Evolutionary conservation across 2,329 filamentous ascomycete species (phyloP), one percentile per base, ranked within the genome.

Genomic region (Claviceps fusiformis): DNA sequence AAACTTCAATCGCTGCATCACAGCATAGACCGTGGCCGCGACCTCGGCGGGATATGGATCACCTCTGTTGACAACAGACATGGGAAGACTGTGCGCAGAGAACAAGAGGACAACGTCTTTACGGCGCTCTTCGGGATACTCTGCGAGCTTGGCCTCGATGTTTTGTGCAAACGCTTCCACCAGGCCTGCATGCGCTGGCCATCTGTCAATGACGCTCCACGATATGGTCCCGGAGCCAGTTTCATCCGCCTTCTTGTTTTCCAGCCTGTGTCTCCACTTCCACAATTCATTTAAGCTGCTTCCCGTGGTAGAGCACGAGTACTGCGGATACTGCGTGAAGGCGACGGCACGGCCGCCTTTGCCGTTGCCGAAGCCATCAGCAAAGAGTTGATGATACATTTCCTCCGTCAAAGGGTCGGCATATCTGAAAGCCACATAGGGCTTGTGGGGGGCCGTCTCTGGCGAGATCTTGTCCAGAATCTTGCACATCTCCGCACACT

Each of bases 161-260:
- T 95, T 95, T 64, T 85, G 82, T 3, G 92, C 91, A 70, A 98
- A 92, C 0, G 92, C 89, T 66, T 96, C 88, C 1, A 97, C 85
- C 43, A 98, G 75, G 2, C 93, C 93, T 2, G 83, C 76, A 67
- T 98, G 92, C n/a, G 83, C 85, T 6, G 92, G 93, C 93, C 93
- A 98, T 58, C 93, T 82, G 71, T 98, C 93, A 69, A 98, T 98
- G 54, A 97, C 92, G 69, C 89, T 96, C 93, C 93, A 98, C 56
- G 85, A 79, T 60, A 98, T 95, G 2, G 83, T 76, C 13, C 91
- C 91, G 43, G 81, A 74, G 9, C 62, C 60, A 27, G 75, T 74
- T 45, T 73, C 74, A 47, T 75, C 73, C 3, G 72, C 77, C 47
- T 78, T 75, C 69, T 89, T 90, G 44, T 88, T 89, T 70, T 97